Conservation (phyloP, 257 asterid species). For the Scutellaria minor region DNA sequence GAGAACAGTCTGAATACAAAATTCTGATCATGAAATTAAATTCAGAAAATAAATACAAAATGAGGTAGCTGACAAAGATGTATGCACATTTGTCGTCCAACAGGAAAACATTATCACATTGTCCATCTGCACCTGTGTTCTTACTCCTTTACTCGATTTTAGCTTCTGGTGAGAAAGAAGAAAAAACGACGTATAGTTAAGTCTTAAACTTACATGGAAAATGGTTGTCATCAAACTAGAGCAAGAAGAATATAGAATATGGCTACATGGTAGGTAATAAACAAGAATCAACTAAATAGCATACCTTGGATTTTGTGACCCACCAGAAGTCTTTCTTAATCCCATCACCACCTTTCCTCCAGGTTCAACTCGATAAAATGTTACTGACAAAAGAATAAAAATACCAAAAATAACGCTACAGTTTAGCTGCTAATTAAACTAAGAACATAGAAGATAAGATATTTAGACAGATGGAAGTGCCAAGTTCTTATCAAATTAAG, state of each 20-base stretch:
- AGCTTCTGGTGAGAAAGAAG: constrained; percentile 30
- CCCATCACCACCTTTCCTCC: constrained; percentile 68
- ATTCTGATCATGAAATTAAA: constrained; percentile 21
- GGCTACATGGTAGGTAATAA: background rate
- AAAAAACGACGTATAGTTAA: no score
- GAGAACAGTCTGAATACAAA: background rate
- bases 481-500: background rate
- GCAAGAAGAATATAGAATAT: background rate
- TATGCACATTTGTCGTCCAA: constrained; percentile 7
- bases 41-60: constrained; percentile 18
- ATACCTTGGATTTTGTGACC: constrained; percentile 38
- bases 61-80: background rate
- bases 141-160: constrained; percentile 3
- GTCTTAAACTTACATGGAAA: background rate
- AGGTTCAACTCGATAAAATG: constrained; percentile 70
- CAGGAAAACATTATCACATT: constrained; percentile 20
- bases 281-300: background rate
- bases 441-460: constrained; percentile 3
- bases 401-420: background rate
- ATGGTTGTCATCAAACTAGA: constrained; percentile 12
- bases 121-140: constrained; percentile 31
- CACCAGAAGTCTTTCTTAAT: constrained; percentile 52
- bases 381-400: constrained; percentile 46
- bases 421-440: background rate
- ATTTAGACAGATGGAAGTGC: background rate